Percentiles rank a stretch among this genome's conserved stretches.
phyloP scores from a whole-genome alignment of 345 rosid genomes.

The Sisymbrium altissimum region DNA sequence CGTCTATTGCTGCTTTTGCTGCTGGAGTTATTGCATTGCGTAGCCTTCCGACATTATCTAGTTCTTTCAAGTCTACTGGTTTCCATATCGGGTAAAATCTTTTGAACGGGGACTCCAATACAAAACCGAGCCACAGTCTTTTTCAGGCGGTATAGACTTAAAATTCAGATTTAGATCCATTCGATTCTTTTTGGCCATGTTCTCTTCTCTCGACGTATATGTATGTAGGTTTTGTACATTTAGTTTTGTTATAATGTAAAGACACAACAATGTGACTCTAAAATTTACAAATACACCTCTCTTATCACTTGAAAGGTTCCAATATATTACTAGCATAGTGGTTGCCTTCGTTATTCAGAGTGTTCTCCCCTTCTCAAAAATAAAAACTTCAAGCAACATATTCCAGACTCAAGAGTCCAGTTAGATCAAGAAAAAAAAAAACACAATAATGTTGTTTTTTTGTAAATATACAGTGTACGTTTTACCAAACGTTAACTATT shows the following conservation, averaged over 20 bases:
- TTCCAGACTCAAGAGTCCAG: neutral
- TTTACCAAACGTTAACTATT: neutral
- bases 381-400: neutral
- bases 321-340: neutral
- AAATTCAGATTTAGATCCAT: conserved; percentile 22
- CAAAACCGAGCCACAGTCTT: neutral
- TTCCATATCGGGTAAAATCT: conserved; percentile 67
- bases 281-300: neutral
- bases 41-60: conserved; percentile 70
- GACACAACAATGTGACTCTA: neutral
- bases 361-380: no score
- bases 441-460: neutral
- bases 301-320: neutral
- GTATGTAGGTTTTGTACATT: conserved; percentile 20
- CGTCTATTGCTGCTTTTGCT: conserved; percentile 66
- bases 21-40: conserved; percentile 63
- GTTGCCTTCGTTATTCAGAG: neutral
- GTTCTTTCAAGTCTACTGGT: conserved; percentile 64
- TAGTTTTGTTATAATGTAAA: conserved; percentile 16
- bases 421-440: neutral
- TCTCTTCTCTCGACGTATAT: neutral
- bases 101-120: neutral
- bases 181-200: conserved; percentile 30
- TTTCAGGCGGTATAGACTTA: conserved; percentile 10
- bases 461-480: neutral